These are phyloP conservation scores for Cubamyces sp. DNA, from an alignment of 768 basidiomycete genomes.

Conservation along the genomic window DNA sequence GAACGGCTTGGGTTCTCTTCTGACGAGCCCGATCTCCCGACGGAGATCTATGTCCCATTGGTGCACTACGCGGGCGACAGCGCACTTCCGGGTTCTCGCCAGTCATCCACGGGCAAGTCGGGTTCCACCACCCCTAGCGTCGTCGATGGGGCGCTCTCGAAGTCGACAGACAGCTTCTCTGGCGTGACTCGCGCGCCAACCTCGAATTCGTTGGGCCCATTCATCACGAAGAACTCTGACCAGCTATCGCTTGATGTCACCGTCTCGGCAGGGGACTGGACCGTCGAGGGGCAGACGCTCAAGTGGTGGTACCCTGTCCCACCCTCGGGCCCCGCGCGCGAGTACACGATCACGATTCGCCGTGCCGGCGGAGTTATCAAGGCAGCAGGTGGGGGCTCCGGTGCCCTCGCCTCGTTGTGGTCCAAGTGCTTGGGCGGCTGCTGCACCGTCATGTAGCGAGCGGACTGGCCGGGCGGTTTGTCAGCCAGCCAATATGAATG, in stretches of 20 bases:
- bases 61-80: slow-evolving; percentile 78
- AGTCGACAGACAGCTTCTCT: slow-evolving; percentile 14
- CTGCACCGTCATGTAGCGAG: slow-evolving; percentile 24
- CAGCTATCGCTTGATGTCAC: slow-evolving; percentile 47
- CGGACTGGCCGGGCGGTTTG: not conserved
- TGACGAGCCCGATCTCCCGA: slow-evolving; percentile 52
- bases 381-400: slow-evolving; percentile 14
- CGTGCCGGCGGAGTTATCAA: slow-evolving; percentile 38
- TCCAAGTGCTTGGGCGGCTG: slow-evolving; percentile 12
- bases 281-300: slow-evolving; percentile 52
- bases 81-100: slow-evolving; percentile 20
- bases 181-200: not conserved
- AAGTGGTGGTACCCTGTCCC: slow-evolving; percentile 45
- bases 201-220: slow-evolving; percentile 14
- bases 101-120: slow-evolving; percentile 12
- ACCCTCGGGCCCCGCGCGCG: slow-evolving; percentile 31
- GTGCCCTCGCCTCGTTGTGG: slow-evolving; percentile 3
- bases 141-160: slow-evolving; percentile 16
- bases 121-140: slow-evolving; percentile 5
- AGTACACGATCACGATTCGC: slow-evolving; percentile 37
- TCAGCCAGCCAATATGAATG: no score
- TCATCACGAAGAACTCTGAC: slow-evolving; percentile 5
- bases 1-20: slow-evolving; percentile 27
- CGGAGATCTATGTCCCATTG: slow-evolving; percentile 90
- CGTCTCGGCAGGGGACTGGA: slow-evolving; percentile 51